Base-by-base conservation (phyloP, 1,284 basidiomycete species). In the Abortiporus biennis region DNA sequence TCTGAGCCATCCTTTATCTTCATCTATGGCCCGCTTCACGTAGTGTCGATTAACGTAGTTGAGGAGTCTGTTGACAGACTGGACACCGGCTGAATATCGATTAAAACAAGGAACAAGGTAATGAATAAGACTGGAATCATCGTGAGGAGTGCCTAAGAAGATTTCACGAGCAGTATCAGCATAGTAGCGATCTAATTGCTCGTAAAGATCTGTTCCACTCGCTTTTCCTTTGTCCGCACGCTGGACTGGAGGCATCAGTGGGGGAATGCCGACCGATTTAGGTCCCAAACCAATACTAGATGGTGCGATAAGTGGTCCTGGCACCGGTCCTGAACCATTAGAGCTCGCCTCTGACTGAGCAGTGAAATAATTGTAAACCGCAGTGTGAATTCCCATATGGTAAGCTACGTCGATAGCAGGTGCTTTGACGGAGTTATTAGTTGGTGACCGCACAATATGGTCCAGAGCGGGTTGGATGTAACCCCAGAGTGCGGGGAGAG, bases 41-140 rank as follows among this genome's bases (percentile, higher is more conserved):
- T 83, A 84, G 59, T 86, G 83, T 17, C 84, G 74, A 59, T 87
- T 86, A 40, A 87, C 73, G 57, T 87, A 87, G 63, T 78, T 85
- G 50, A 86, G 71, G 21, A 87, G 72, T 49, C 85, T 75, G 57
- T 79, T 72, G 46, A 80, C 74, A 40, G 80, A 73, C 47, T 74
- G 71, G 5, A 78, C 77, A 39, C 84, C 83, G 24, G 75, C 67
- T 46, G 70, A 68, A 60, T 77, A 87, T 40, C 83, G 81, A 47
- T 72, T 71, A 66, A 83, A 86, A 55, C 71, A 76, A 4, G 80
- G 74, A 29, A 85, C 65, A 52, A 85, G 73, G 60, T 84, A 85
- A 48, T 78, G 74, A 36, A 87, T 61, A 51, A 87, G 71, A 21
- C 67, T 64, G n/a, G 72, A 57, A 52, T 83, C 81, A 58, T 85